Conservation (phyloP, 2,329 filamentous ascomycete species). For the Zelopaecilomyces penicillatus region DNA sequence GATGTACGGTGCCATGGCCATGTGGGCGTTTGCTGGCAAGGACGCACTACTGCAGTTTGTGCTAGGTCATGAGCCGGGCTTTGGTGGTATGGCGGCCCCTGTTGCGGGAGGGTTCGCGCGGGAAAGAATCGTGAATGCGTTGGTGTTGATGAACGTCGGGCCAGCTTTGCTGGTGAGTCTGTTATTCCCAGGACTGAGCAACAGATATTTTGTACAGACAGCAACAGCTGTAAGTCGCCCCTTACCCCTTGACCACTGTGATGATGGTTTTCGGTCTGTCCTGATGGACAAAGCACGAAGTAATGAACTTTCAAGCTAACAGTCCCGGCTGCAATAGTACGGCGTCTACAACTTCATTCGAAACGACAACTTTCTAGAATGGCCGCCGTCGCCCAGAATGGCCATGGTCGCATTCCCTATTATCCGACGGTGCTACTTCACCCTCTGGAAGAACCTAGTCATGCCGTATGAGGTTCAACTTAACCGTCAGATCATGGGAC, state of each 20-base stretch:
- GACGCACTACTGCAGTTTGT: constrained; percentile 36
- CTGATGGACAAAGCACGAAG: background rate
- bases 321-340: constrained; percentile 28
- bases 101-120: constrained; percentile 18
- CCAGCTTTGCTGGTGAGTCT: constrained; percentile 37
- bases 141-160: constrained; percentile 36
- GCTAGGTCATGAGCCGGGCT: constrained; percentile 23
- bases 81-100: constrained; percentile 17
- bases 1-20: constrained; percentile 43
- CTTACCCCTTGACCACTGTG: background rate
- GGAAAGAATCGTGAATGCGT: constrained; percentile 23
- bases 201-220: constrained; percentile 33
- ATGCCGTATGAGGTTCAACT: constrained; percentile 39
- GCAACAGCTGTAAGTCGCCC: constrained; percentile 31
- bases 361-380: constrained; percentile 36
- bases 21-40: constrained; percentile 45
- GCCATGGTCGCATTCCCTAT: constrained; percentile 43
- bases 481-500: constrained; percentile 37
- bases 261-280: background rate
- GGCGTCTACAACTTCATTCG: constrained; percentile 37
- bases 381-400: constrained; percentile 47
- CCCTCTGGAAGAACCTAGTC: constrained; percentile 38
- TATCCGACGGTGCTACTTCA: constrained; percentile 35
- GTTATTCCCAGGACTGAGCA: constrained; percentile 34
- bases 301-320: constrained; percentile 3